A percentile compares a stretch with the other conserved stretches of the same genome.
phyloP scores from a whole-genome alignment of 257 asterid genomes.

The Primulina tabacum region DNA sequence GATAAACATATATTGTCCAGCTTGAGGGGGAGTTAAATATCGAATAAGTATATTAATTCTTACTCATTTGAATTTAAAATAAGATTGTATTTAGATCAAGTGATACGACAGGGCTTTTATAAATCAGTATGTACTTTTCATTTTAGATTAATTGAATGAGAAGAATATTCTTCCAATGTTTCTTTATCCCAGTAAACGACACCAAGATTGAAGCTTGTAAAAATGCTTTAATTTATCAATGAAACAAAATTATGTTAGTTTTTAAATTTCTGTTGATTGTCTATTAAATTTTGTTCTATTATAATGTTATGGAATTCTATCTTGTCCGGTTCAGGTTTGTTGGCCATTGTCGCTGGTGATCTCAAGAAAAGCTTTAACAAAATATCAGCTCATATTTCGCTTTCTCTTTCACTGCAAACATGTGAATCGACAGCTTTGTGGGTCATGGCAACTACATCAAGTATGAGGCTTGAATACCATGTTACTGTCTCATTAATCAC shows the following conservation, averaged over 20 bases:
- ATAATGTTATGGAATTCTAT: conserved; percentile 11
- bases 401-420: conserved; percentile 92
- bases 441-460: conserved; percentile 96
- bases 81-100: too few species aligned
- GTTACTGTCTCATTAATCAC: conserved; percentile 15
- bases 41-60: too few species aligned
- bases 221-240: not conserved
- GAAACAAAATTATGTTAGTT: not conserved
- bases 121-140: too few species aligned
- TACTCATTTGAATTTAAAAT: not conserved
- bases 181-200: too few species aligned
- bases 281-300: conserved; percentile 1
- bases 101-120: too few species aligned
- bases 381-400: conserved; percentile 85
- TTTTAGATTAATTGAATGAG: too few species aligned
- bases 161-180: too few species aligned
- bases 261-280: conserved; percentile 6
- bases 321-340: conserved; percentile 58
- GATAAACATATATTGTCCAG: too few species aligned
- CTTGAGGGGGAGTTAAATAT: too few species aligned
- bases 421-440: conserved; percentile 94
- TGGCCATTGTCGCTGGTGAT: conserved; percentile 97
- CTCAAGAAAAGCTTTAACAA: conserved; percentile 83
- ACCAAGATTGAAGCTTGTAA: not conserved
- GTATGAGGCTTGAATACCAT: conserved; percentile 33